These are phyloP conservation scores for Fomitopsis schrenkii DNA, from an alignment of 1,284 basidiomycete species.

Conservation along the genomic window DNA sequence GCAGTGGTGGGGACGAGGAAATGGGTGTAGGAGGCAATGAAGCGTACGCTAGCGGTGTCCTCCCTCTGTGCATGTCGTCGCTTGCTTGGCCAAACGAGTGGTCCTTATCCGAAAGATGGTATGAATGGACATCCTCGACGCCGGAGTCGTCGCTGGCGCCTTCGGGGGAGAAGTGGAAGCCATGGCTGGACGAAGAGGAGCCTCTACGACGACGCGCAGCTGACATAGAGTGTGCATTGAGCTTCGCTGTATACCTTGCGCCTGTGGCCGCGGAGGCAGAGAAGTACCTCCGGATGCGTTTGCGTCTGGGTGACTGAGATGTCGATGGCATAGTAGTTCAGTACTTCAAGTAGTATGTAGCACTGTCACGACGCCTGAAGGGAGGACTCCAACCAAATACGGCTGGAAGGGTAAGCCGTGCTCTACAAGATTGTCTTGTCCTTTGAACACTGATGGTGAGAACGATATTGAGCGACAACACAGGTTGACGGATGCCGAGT, in stretches of 20 bases:
- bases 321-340: slow-evolving; percentile 14
- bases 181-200: slow-evolving; percentile 20
- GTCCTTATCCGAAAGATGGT: slow-evolving; percentile 12
- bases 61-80: slow-evolving; percentile 4
- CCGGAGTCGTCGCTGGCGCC: slow-evolving; percentile 17
- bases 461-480: too few species aligned
- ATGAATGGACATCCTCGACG: slow-evolving; percentile 18
- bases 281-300: slow-evolving; percentile 24
- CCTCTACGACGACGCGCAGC: slow-evolving; percentile 14
- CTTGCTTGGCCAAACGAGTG: slow-evolving; percentile 11
- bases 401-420: too few species aligned
- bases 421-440: too few species aligned
- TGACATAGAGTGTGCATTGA: slow-evolving; percentile 8
- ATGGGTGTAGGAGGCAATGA: slow-evolving; percentile 72
- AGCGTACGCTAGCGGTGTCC: slow-evolving; percentile 44
- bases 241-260: slow-evolving; percentile 17
- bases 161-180: slow-evolving; percentile 17
- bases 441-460: too few species aligned
- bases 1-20: slow-evolving; percentile 40
- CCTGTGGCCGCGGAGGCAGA: slow-evolving; percentile 25
- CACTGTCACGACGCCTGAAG: too few species aligned
- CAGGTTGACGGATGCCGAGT: too few species aligned
- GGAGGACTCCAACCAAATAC: too few species aligned
- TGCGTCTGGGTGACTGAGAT: slow-evolving; percentile 25
- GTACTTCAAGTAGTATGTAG: too few species aligned